Base-by-base conservation (phyloP, 2,329 filamentous ascomycete species). In the Neonectria coccinea region DNA sequence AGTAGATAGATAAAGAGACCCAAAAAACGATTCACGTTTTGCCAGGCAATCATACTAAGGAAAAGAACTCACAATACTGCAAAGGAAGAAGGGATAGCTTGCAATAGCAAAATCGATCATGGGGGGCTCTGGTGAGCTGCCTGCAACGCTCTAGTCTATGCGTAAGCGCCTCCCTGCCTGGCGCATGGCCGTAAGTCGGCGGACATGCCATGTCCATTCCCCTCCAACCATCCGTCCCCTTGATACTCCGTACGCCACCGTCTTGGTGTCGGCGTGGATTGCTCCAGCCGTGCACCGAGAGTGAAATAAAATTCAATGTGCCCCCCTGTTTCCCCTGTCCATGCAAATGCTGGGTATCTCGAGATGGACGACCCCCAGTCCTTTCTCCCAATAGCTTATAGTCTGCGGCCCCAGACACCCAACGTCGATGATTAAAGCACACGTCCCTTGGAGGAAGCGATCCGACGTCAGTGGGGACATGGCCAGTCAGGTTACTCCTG, bases 261-360 rank as follows among this genome's bases (percentile, higher is more conserved):
- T n/a, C 51, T 29, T 47, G 20, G 14, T n/a, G 39, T 29, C 33
- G 29, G 54, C 53, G 39, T 57, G 51, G 52, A 42, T 57, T 64
- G 60, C 42, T 50, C 48, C 50, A 39, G 36, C 52, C 62, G 54
- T 59, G 52, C 61, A 62, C 59, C 61, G 53, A 67, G 68, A 70
- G 18, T 33, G 42, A 60, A 53, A 42, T 41, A 44, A 59, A 64
- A 64, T 60, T 41, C 42, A 62, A 65, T 41, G 39, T 16, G 29
- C 41, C 55, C 22, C 48, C 58, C 54, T 55, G 50, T 65, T 51
- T 58, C 62, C 60, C 67, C 57, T 71, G 50, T 74, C 70, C 72
- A 66, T 74, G 70, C 69, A 73, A 73, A 74, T 70, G 63, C 66
- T 70, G 72, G 72, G 72, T 74, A 74, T 74, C 63, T 71, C 59